Evolutionary conservation across 148 eudicot species (phyloP), one percentile per base, ranked within the genome.

Genomic region (Spergularia bocconei): DNA sequence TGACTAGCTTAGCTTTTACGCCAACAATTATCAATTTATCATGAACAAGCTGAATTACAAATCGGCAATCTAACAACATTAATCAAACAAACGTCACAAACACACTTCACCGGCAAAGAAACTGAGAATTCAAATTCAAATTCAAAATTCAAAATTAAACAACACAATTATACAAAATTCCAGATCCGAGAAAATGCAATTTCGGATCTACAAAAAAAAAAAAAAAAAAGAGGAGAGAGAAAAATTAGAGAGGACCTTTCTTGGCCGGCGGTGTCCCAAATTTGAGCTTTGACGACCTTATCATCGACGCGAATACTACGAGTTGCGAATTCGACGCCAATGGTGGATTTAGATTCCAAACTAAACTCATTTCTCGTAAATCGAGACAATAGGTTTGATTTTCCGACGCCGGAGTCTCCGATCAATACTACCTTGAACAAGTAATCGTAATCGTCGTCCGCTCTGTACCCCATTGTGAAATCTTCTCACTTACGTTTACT

Each of bases 241-340:
- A 14, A 44, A 36, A 36, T 6, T 5, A 54, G 47, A 52, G 29
- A 19, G 61, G 15, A 86, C 89, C 91, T 75, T 62, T 88, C 91
- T 73, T 88, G 91, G 57, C 91, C 91, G 14, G 91, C 91, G 60
- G 91, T 88, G 54, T 88, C 91, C 91, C 91, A 87, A 85, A 87
- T 87, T 85, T 88, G 91, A 19, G 91, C 91, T 72, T 88, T 88
- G 77, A 88, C 88, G 51, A 86, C 88, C 75, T 86, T 88, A 72
- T 86, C 92, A 29, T 85, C 88, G 56, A 88, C 88, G 33, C 67
- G 88, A 72, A 88, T 83, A 62, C 87, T 85, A 0, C 92, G 85
- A 62, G 92, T 88, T 36, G 92, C 92, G 72, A 88, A 88, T 69
- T 88, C 91, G 55, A 88, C 91, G 23, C 91, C 91, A 71, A 88